phyloP scores from a whole-genome alignment of 306 rosid species.

The Gleditsia sinensis region DNA sequence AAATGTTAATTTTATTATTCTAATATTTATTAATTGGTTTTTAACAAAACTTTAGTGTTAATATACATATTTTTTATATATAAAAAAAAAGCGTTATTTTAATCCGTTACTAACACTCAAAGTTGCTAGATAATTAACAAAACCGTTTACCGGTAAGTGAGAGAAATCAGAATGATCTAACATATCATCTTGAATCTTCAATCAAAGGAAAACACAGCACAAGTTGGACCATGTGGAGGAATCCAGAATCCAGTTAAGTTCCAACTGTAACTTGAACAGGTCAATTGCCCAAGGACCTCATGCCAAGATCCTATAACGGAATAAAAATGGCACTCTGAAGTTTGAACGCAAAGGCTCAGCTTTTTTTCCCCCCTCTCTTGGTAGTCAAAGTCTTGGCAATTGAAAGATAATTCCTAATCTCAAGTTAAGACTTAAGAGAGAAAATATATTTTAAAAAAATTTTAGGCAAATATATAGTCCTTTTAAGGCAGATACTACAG shows the following conservation, averaged over 20 bases:
- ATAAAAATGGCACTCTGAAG: constrained; percentile 22
- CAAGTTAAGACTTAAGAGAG: neutral
- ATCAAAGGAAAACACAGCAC: neutral
- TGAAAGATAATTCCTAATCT: constrained; percentile 37
- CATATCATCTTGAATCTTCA: neutral
- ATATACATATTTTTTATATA: too few relatives aligned
- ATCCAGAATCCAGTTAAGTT: constrained; percentile 17
- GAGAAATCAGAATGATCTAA: too few relatives aligned
- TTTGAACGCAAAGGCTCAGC: constrained; percentile 24
- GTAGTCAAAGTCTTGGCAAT: constrained; percentile 24
- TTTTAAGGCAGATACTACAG: constrained; percentile 6
- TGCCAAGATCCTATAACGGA: constrained; percentile 16
- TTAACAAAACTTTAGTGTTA: too few relatives aligned
- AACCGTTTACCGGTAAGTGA: too few relatives aligned
- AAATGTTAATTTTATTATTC: too few relatives aligned
- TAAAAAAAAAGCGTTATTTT: too few relatives aligned
- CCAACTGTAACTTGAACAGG: constrained; percentile 5
- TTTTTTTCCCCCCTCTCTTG: neutral
- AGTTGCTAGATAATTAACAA: too few relatives aligned
- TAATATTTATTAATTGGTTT: too few relatives aligned
- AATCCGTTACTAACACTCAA: neutral
- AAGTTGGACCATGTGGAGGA: neutral
- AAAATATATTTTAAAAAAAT: constrained; percentile 25
- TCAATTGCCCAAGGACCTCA: constrained; percentile 12
- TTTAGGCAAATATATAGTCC: constrained; percentile 32